phyloP scores from a whole-genome alignment of 202 grass and related monocot genomes.

The Schoenoplectus tabernaemontani region DNA sequence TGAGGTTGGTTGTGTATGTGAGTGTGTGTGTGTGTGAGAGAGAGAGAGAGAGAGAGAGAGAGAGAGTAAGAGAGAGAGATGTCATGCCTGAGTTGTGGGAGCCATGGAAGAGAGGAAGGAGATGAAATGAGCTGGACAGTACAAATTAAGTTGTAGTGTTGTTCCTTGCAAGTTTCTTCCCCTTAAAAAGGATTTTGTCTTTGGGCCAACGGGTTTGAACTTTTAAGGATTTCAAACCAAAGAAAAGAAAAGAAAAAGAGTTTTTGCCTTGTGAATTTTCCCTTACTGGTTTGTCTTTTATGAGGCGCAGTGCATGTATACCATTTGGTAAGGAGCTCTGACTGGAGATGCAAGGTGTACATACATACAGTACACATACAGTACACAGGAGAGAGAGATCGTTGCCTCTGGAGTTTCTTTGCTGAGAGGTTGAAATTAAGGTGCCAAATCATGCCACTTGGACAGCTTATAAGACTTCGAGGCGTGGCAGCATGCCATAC shows the following conservation, averaged over 20 bases:
- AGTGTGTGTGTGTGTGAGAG: background rate
- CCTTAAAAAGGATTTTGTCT: no score
- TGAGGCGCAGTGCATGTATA: background rate
- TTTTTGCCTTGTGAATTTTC: background rate
- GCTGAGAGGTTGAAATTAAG: background rate
- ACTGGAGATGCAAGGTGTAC: background rate
- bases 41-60: no score
- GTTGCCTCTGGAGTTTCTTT: background rate
- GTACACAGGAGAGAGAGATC: background rate
- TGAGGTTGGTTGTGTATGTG: background rate
- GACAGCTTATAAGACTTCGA: background rate
- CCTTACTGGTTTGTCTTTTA: background rate
- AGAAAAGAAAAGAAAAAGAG: no score
- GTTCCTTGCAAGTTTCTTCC: no score
- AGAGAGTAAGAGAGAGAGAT: background rate
- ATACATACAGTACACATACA: no score
- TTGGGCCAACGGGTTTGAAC: no score
- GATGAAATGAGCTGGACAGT: background rate
- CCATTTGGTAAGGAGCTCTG: background rate
- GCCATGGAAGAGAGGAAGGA: slow-evolving; percentile 14
- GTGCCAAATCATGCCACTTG: background rate
- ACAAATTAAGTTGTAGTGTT: no score
- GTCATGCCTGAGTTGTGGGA: slow-evolving; percentile 22
- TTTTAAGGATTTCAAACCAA: no score
- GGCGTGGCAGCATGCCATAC: background rate